phyloP scores from a whole-genome alignment of 179 eudicot genomes.

The Patellifolia procumbens region DNA sequence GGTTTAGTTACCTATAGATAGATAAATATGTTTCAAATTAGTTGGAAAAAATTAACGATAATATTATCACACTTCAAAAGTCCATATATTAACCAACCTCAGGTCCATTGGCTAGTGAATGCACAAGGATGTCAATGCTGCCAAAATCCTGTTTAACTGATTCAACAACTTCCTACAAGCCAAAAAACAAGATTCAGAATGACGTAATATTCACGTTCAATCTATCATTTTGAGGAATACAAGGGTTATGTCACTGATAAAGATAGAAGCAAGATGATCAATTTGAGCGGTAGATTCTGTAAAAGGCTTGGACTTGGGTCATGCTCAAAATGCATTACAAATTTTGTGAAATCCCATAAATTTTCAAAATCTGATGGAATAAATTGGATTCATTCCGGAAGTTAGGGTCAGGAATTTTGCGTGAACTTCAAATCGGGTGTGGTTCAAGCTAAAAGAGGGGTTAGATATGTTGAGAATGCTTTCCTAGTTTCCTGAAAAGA shows the following conservation, averaged over 20 bases:
- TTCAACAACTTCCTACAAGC: slow-evolving; percentile 79
- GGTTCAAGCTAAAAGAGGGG: too few relatives aligned
- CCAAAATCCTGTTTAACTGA: slow-evolving; percentile 88
- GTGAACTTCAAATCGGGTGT: too few relatives aligned
- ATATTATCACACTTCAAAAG: not conserved
- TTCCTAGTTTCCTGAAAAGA: not conserved
- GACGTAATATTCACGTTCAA: not conserved
- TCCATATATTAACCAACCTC: slow-evolving; percentile 49
- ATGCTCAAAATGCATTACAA: too few relatives aligned
- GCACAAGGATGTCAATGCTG: slow-evolving; percentile 93
- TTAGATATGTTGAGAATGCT: not conserved
- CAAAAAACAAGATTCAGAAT: slow-evolving; percentile 6
- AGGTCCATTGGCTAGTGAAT: slow-evolving; percentile 98
- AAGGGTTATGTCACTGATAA: not conserved
- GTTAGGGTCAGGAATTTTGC: too few relatives aligned
- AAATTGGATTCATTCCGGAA: too few relatives aligned
- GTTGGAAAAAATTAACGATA: not conserved
- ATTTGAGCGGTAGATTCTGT: too few relatives aligned
- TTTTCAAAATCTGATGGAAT: not conserved
- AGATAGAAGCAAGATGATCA: not conserved
- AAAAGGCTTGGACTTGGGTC: too few relatives aligned
- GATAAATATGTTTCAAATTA: slow-evolving; percentile 13
- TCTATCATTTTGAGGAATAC: not conserved
- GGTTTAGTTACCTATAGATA: slow-evolving; percentile 78
- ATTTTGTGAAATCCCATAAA: too few relatives aligned